Base-by-base conservation (phyloP, 1,284 basidiomycete genomes). In the Boletus smithii region DNA sequence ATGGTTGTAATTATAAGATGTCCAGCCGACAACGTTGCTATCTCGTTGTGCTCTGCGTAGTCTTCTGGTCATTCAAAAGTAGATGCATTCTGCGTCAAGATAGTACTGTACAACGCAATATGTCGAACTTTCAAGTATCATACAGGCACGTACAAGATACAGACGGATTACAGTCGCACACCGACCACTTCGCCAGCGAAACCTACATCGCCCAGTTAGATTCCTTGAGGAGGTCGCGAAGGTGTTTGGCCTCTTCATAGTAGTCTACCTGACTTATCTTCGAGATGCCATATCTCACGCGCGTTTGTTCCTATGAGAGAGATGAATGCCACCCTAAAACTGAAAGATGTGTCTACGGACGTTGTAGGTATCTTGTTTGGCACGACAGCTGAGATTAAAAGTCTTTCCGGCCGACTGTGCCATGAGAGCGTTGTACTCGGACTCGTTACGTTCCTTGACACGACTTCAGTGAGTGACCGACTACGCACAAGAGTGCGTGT, bases 301-400 rank as follows among this genome's bases (percentile, higher is more conserved):
- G 83, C 7, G 80, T 76, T 63, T 76, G 76, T 31, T 91, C 91
- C 86, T 95, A 53, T 22, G 30, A 55, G 43, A 48, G 38, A 27
- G n/a, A 40, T 51, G 41, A 49, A 23, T 30, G 4, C 14, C 23
- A 36, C 35, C 33, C 29, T 46, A 38, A 33, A 16, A 11, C 17
- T 17, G 24, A 48, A 23, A 33, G 9, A 30, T 17, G 32, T 8
- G 17, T 17, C 18, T 2, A 69, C 85, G 61, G 59, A 91, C 91
- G 58, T 93, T 89, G 67, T 80, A 97, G 1, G 81, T 84, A 56
- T 97, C 92, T 59, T 86, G 83, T 71, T 90, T 94, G 9, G 93
- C 95, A 41, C 87, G 82, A 66, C 92, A 93, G 44, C 80, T 79
- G 69, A 98, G 93, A 59, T 91, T 88, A 70, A 78, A 97, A 2